Conservation (phyloP, 164 flowering plant species). For the Vitis rotundifolia region DNA sequence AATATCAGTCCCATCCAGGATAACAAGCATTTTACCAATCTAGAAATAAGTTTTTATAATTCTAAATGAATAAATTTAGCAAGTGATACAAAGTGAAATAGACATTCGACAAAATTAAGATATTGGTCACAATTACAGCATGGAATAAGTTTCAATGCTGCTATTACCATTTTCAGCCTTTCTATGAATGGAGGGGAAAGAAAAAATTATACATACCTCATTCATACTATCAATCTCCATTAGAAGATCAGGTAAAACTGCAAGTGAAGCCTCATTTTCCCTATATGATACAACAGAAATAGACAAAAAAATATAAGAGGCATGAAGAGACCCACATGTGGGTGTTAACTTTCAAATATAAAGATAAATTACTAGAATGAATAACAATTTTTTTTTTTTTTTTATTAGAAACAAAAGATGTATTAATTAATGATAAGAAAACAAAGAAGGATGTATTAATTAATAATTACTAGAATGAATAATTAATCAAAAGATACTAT, state of each 20-base stretch:
- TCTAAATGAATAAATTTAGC: no score
- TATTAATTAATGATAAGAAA: no score
- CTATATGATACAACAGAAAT: constrained; percentile 28
- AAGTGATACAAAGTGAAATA: not conserved
- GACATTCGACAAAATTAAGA: not conserved
- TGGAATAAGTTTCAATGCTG: not conserved
- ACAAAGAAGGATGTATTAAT: no score
- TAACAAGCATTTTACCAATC: not conserved
- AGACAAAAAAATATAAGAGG: not conserved
- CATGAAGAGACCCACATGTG: not conserved
- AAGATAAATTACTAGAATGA: no score
- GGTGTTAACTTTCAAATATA: not conserved
- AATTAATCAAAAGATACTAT: no score
- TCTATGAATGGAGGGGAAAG: not conserved
- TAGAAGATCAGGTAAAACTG: constrained; percentile 88
- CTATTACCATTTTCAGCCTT: not conserved
- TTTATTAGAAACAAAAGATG: no score
- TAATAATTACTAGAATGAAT: no score
- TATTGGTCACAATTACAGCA: not conserved
- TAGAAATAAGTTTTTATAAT: not conserved
- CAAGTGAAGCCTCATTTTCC: constrained; percentile 99
- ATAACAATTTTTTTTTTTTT: no score
- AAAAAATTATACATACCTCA: constrained; percentile 55
- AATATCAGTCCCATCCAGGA: not conserved
- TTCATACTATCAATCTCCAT: constrained; percentile 89